Base-by-base conservation (phyloP, 2,329 filamentous ascomycete species). In the Ophiostoma himal-ulmi region DNA sequence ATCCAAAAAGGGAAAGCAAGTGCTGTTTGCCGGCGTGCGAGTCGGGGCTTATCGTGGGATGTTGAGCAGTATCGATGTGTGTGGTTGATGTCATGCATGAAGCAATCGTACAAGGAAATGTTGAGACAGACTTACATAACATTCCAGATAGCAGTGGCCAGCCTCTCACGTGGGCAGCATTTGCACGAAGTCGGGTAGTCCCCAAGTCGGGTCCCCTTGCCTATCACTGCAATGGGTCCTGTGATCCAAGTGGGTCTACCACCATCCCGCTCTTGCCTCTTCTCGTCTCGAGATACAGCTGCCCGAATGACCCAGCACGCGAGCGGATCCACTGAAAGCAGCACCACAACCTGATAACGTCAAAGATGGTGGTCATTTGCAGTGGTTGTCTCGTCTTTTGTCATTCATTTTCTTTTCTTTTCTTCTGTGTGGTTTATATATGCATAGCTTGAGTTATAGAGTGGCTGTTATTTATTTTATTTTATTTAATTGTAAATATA, bases 151-250 rank as follows among this genome's bases (percentile, higher is more conserved):
- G 57, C 57, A 64, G 68, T 39, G 22, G 20, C 6, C 62, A n/a
- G 66, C 65, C 69, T 70, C 69, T 68, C 70, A 70, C 69, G 70
- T 68, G 67, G 67, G 54, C 48, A 37, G 7, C 52, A 68, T 44
- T 67, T 62, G 39, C 68, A 54, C 30, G 36, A 54, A 67, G 34
- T 41, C 39, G 44, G 44, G 30, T 54, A 8, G n/a, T 30, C 48
- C 39, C 37, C 37, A 48, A 48, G 60, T 14, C 34, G 39, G 34
- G 60, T n/a, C 60, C 60, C 60, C 60, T 64, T 64, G 60, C 57
- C 26, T 64, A 34, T 44, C n/a, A 52, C 69, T 60, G 13, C 36
- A 44, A 66, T 68, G 66, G 69, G 66, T 54, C 69, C 44, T 44
- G 54, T 44, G 60, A 64, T 68, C 37, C 36, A 64, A 36, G 48